Conservation (phyloP, 768 basidiomycete genomes). For the Bullera alba region DNA sequence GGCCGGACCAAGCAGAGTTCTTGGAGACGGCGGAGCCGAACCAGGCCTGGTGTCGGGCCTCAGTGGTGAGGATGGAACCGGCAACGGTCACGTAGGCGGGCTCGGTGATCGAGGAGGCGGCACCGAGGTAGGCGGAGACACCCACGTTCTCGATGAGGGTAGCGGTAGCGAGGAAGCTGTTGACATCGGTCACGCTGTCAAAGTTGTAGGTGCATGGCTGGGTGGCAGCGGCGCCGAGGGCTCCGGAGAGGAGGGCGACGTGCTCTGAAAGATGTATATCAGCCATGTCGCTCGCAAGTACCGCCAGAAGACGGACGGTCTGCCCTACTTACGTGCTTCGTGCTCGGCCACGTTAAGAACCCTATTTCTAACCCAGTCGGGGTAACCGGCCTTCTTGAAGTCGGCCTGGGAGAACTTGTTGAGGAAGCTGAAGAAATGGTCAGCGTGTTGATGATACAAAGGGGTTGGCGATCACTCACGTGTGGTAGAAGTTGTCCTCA, state of each 20-base stretch:
- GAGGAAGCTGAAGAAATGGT: slow-evolving; percentile 43
- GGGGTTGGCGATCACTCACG: no score
- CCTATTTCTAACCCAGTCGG: slow-evolving; percentile 46
- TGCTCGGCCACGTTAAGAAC: slow-evolving; percentile 55
- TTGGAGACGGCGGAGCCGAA: slow-evolving; percentile 53
- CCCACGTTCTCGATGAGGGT: slow-evolving; percentile 56
- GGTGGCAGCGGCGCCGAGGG: slow-evolving; percentile 51
- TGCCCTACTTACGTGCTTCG: no score
- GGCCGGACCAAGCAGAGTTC: slow-evolving; percentile 55
- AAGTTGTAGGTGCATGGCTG: slow-evolving; percentile 60
- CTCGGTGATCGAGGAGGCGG: slow-evolving; percentile 47
- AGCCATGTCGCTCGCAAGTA: no score
- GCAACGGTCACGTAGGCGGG: slow-evolving; percentile 53
- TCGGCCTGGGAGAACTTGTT: slow-evolving; percentile 52
- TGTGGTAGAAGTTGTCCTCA: slow-evolving; percentile 44
- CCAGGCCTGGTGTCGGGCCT: slow-evolving; percentile 63
- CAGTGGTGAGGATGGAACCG: slow-evolving; percentile 58
- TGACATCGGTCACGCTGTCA: slow-evolving; percentile 48
- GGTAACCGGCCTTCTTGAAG: slow-evolving; percentile 49
- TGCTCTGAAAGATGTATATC: no score
- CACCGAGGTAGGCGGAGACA: slow-evolving; percentile 58
- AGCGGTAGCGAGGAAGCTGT: slow-evolving; percentile 53
- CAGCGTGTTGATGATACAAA: no score
- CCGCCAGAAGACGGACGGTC: no score
- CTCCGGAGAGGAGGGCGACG: slow-evolving; percentile 52